Evolutionary conservation across 129 eudicot species (phyloP).

Genomic region (Helianthus annuus): HanXRQr2.0-SUNRISE NC_035438.2:76737233-76737732

Average conservation of each 20-base stretch:
- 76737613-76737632: background rate
- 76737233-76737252: slow-evolving; percentile 3
- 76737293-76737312: slow-evolving; percentile 56
- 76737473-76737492: slow-evolving; percentile 24
- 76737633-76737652: slow-evolving; percentile 1
- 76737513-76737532: slow-evolving; percentile 74
- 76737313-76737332: slow-evolving; percentile 55
- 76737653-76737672: slow-evolving; percentile 39
- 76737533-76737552: slow-evolving; percentile 96
- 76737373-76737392: slow-evolving; percentile 81
- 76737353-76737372: slow-evolving; percentile 76
- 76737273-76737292: slow-evolving; percentile 36
- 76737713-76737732: slow-evolving; percentile 85
- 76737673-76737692: slow-evolving; percentile 95
- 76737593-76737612: slow-evolving; percentile 90
- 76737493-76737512: slow-evolving; percentile 56
- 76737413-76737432: slow-evolving; percentile 53
- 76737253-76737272: background rate
- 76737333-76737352: slow-evolving; percentile 50
- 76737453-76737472: slow-evolving; percentile 8
- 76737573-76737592: slow-evolving; percentile 97
- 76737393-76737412: slow-evolving; percentile 91
- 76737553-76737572: slow-evolving; percentile 90
- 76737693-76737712: slow-evolving; percentile 85
- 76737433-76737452: background rate